These are phyloP conservation scores for Exophiala sideris DNA, from an alignment of 2,329 filamentous ascomycete genomes.

Conservation along the genomic window DNA sequence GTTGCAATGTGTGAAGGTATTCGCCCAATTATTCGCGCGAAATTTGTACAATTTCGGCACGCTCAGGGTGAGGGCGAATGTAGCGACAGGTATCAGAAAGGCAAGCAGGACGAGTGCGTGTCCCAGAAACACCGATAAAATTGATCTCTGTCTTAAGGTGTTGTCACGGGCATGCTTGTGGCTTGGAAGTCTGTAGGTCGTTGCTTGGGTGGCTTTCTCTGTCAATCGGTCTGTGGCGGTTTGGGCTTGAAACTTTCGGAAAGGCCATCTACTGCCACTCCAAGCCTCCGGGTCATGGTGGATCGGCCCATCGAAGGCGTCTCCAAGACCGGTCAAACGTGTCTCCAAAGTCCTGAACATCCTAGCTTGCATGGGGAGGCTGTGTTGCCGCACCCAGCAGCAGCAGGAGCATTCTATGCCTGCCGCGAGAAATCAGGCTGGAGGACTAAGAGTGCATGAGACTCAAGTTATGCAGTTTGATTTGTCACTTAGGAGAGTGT, in stretches of 20 bases:
- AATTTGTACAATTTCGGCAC: constrained; percentile 11
- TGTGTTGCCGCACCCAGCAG: neutral
- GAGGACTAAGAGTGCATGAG: neutral
- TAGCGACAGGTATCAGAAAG: constrained; percentile 16
- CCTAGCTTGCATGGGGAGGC: neutral
- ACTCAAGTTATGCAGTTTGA: neutral
- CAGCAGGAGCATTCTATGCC: neutral
- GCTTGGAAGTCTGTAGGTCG: no score
- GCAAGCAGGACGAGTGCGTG: constrained; percentile 10
- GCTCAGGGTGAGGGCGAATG: constrained; percentile 8
- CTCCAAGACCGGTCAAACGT: constrained; percentile 1
- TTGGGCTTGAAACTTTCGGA: constrained; percentile 1
- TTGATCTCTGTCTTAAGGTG: neutral
- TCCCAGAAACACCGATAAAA: neutral
- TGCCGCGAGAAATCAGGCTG: neutral
- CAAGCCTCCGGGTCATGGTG: constrained; percentile 4
- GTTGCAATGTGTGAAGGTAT: constrained; percentile 19
- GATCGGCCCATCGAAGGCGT: constrained; percentile 7
- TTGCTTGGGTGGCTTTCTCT: neutral
- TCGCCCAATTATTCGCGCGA: constrained; percentile 10
- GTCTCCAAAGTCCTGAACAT: constrained; percentile 7
- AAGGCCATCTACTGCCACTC: constrained; percentile 6
- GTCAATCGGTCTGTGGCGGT: neutral
- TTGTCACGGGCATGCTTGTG: neutral
- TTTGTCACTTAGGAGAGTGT: no score